Base-by-base conservation (phyloP, 2,329 filamentous ascomycete species). In the Fusarium palustre region DNA sequence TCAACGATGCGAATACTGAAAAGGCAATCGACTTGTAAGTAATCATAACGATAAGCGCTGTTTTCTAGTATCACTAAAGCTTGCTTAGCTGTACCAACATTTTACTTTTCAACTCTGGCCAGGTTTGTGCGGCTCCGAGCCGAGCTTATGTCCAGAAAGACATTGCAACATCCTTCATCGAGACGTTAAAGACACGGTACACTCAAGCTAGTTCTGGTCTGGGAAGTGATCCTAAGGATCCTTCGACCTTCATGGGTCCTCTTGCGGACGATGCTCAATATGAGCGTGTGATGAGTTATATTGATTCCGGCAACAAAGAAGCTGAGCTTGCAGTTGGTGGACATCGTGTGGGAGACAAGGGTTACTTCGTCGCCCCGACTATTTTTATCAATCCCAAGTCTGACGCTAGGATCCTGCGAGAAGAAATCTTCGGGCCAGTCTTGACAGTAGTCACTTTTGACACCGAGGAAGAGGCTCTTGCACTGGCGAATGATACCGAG, bases 331-430 rank as follows among this genome's bases (percentile, higher is more conserved):
- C 20, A 1, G 24, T 47, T 11, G 42, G 53, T 2, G 50, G 50
- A 6, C 16, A 54, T 45, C 43, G 41, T 7, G n/a, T 55, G 15
- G 53, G 53, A 4, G 31, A 48, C 1, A 18, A 38, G 4, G 53
- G 53, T 13, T 54, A 54, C 28, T 54, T 54, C 10, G 39, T 33
- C n/a, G 33, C 54, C 7, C 48, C 48, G 2, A 52, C 48, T 10
- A 52, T 52, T 13, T 52, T 52, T 7, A 13, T 52, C n/a, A 52
- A 52, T 18, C 48, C 48, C 4, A 52, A 41, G n/a, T n/a, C 48
- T 1, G 24, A 52, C 3, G 48, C 48, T 1, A 52, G 22, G 22
- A 20, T 52, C 10, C 9, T 52, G 2, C 24, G 15, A 16, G 48
- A 52, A 16, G 48, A 52, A 13, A 52, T 52, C 4, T 52, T 52